A percentile compares a stretch with the other conserved stretches of the same genome.
phyloP scores from a whole-genome alignment of 352 stramenopile genomes.

The Globisporangium echinulatum region DNA sequence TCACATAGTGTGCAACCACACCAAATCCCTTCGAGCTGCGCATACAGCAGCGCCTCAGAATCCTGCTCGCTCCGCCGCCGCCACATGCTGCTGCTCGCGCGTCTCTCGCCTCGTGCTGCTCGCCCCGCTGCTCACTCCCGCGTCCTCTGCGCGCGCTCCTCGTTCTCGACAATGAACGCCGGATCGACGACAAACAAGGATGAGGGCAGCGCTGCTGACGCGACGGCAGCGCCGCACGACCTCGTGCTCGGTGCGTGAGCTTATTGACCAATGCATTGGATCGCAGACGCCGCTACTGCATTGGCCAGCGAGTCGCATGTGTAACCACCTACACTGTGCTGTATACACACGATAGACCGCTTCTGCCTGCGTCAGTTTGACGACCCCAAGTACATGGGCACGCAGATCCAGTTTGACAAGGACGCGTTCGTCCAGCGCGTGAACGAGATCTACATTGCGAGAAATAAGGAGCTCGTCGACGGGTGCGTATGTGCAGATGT shows the following conservation, averaged over 20 bases:
- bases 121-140: conserved; percentile 3
- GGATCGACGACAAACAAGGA: conserved; percentile 25
- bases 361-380: conserved; percentile 86
- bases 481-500: conserved; percentile 24
- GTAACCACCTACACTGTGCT: background rate
- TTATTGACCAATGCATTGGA: background rate
- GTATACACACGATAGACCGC: conserved; percentile 26
- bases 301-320: background rate
- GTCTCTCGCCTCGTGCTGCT: conserved; percentile 16
- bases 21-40: background rate
- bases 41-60: background rate
- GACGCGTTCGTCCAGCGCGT: conserved; percentile 71
- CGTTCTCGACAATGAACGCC: conserved; percentile 32
- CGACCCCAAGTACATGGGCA: conserved; percentile 65
- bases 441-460: conserved; percentile 73
- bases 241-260: conserved; percentile 46
- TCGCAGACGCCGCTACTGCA: background rate
- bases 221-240: conserved; percentile 25
- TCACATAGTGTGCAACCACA: background rate
- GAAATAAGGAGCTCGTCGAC: conserved; percentile 60
- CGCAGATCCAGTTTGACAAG: conserved; percentile 70
- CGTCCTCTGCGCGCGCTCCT: conserved; percentile 12
- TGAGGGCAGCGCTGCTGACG: conserved; percentile 13
- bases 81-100: conserved; percentile 49
- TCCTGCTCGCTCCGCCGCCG: background rate